A percentile compares a stretch with the other conserved stretches of the same genome.
These are phyloP conservation scores for Taphrina pruni DNA, from an alignment of 1,139 yeast genomes.

Conservation along the genomic window DNA sequence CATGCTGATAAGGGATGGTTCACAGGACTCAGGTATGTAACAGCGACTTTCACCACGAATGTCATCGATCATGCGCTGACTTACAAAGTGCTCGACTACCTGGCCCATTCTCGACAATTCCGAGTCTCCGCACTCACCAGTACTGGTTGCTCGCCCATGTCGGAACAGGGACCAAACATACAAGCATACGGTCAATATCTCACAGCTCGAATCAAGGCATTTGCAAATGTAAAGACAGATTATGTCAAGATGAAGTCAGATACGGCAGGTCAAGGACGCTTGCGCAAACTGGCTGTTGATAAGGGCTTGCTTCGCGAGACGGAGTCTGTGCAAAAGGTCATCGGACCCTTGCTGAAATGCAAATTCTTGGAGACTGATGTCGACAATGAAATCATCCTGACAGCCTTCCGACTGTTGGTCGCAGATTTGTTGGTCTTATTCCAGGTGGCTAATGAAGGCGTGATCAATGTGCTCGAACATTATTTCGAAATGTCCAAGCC, in stretches of 20 bases:
- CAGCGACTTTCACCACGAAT: no score
- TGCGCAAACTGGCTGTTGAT: slow-evolving; percentile 70
- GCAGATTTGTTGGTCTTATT: slow-evolving; percentile 83
- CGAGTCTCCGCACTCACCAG: slow-evolving; percentile 56
- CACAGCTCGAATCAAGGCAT: slow-evolving; percentile 71
- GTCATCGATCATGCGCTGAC: neutral
- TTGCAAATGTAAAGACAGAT: slow-evolving; percentile 67
- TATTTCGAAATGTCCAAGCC: slow-evolving; percentile 86
- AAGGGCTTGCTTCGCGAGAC: slow-evolving; percentile 83
- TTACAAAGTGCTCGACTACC: slow-evolving; percentile 65
- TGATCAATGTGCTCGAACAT: slow-evolving; percentile 87
- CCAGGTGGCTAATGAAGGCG: slow-evolving; percentile 92
- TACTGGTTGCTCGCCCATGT: slow-evolving; percentile 42
- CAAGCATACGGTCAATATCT: slow-evolving; percentile 75
- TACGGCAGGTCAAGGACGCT: slow-evolving; percentile 58
- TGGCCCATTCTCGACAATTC: slow-evolving; percentile 65
- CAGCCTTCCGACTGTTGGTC: slow-evolving; percentile 84
- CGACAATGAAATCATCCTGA: slow-evolving; percentile 77
- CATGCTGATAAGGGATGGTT: slow-evolving; percentile 92
- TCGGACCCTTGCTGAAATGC: slow-evolving; percentile 75
- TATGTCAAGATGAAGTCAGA: slow-evolving; percentile 68
- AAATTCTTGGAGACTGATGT: slow-evolving; percentile 70
- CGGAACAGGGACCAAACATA: slow-evolving; percentile 51
- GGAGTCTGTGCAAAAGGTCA: slow-evolving; percentile 82
- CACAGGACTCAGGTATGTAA: slow-evolving; percentile 55